A percentile compares a stretch with the other conserved stretches of the same genome.
These are phyloP conservation scores for Talaromyces wortmannii DNA, from an alignment of 495 filamentous ascomycete species.

Conservation along the genomic window DNA sequence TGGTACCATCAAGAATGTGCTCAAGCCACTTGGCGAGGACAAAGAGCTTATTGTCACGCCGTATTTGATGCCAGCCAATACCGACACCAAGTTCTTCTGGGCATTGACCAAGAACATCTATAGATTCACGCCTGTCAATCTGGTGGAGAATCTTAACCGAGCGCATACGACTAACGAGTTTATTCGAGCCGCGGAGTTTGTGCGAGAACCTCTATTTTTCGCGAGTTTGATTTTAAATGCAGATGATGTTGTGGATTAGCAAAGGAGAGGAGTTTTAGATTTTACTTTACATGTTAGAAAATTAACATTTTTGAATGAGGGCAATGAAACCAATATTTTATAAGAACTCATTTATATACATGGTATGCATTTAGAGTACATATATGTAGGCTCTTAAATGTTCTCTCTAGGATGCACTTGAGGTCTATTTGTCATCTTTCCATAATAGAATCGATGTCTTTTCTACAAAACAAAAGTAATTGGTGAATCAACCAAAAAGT, in stretches of 20 bases:
- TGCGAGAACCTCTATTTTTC: conserved; percentile 10
- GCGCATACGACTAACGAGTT: conserved; percentile 48
- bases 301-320: neutral
- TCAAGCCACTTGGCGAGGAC: conserved; percentile 38
- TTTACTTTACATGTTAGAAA: neutral
- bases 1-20: conserved; percentile 47
- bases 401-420: neutral
- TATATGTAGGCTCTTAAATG: neutral
- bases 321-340: neutral
- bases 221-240: conserved; percentile 11
- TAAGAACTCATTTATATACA: neutral
- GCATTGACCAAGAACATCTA: conserved; percentile 49
- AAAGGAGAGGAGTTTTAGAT: neutral
- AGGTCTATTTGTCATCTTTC: too few species aligned
- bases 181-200: conserved; percentile 16
- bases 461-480: neutral
- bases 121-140: conserved; percentile 32
- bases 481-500: neutral
- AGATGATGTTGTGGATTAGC: conserved; percentile 6
- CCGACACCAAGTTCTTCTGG: conserved; percentile 57
- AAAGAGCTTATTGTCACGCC: conserved; percentile 41
- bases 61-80: conserved; percentile 57
- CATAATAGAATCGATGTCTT: neutral
- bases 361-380: neutral
- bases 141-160: conserved; percentile 20